Base-by-base conservation (phyloP, 768 basidiomycete genomes). In the Mycena vitilis region DNA sequence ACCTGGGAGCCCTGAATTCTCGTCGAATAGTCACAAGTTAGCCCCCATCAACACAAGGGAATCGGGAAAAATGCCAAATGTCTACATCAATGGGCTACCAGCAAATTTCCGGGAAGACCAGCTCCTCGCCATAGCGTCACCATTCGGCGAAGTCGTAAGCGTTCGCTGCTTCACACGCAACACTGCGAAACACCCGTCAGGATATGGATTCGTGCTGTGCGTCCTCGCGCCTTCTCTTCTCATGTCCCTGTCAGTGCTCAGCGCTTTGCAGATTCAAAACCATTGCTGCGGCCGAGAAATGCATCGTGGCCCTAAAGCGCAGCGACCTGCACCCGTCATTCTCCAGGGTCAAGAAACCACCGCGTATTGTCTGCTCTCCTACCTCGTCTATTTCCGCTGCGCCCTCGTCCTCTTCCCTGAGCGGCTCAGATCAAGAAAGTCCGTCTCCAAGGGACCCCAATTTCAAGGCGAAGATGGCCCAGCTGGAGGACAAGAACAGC, bases 21-120 rank as follows among this genome's bases (percentile, higher is more conserved):
- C 66, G 25, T 66, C 60, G 7, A 61, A 65, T 44, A 45, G 62
- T 20, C 55, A 42, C 25, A 49, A 30, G 48, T 34, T 30, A 0
- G 56, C 25, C 47, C 22, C 45, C 22, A 9, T 2, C 6, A 22
- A 37, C 38, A 18, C 55, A 40, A 18, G 60, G n/a, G 44, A 30
- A 30, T 44, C 36, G 3, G 48, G 22, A 0, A 74, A 75, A 47
- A 80, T 84, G n/a, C 86, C 88, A 5, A 89, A 89, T 63, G 86
- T 89, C 6, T 89, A 89, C 73, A 88, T 89, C 76, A 89, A 89
- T 70, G 88, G 88, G 49, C 82, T 89, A 22, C 89, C 88, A 15
- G 83, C 88, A 30, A 80, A 87, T 73, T 89, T 80, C 68, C 83
- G 86, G 4, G 88, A 88, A 70, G 87, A 87, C 59, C 82, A 87